Base-by-base conservation (phyloP, 2,329 filamentous ascomycete genomes). In the Thielaviopsis musarum region DNA sequence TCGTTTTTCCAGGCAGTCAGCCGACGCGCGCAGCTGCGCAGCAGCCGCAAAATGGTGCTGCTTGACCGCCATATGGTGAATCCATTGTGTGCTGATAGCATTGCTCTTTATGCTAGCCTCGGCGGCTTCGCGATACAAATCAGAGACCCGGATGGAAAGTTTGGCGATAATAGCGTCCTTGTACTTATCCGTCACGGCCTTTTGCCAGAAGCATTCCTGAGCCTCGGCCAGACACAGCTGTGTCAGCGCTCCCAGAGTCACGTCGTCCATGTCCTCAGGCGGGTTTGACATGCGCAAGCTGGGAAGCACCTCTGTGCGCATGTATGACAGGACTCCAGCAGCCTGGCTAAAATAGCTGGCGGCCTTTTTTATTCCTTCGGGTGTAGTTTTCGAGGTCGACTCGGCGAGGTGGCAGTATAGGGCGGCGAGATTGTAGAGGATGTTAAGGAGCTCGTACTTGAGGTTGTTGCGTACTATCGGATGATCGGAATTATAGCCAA, bases 171-270 rank as follows among this genome's bases (percentile, higher is more conserved):
- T 88, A 1, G 83, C 87, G 69, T 98, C 93, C 70, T 95, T 96
- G 72, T 95, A 83, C 24, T 85, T 84, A 68, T 96, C 91, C 74
- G 94, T 91, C 61, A 95, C 91, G 0, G 93, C 91, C 69, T 95
- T 97, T 65, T 93, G 87, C 93, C 93, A 98, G 71, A 93, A 97
- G 69, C 91, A 97, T 72, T 98, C 93, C 68, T 98, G 93, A 28
- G 87, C 91, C 69, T 98, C 90, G 0, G 91, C 91, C 10, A 98
- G 78, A 69, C 95, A 82, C 30, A 98, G 77, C 69, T 91, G 82
- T 65, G 87, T 81, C 53, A 97, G 73, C 57, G 88, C 88, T 66
- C 91, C 87, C 54, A 98, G 76, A 0, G 91, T 96, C 67, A 87
- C 80, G 56, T 82, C 79, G 66, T 98, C 93, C 90, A 98, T 95